phyloP scores from a whole-genome alignment of 805 yeast genomes.

The Schwanniomyces yamadae region DNA sequence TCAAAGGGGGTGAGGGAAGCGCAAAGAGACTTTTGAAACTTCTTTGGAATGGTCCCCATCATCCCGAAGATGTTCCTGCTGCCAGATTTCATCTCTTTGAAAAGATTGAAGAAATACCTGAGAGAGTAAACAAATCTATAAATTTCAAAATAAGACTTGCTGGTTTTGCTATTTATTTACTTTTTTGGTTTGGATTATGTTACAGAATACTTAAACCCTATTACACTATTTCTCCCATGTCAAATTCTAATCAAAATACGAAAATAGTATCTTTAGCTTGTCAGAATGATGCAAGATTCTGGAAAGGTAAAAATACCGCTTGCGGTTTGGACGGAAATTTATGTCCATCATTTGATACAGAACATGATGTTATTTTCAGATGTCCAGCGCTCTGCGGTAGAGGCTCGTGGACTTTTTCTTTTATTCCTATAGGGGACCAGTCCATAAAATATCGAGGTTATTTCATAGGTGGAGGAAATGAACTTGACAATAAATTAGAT shows the following conservation, averaged over 20 bases:
- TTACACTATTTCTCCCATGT: constrained; percentile 40
- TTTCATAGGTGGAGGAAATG: constrained; percentile 73
- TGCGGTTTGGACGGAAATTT: constrained; percentile 73
- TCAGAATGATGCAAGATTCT: constrained; percentile 44
- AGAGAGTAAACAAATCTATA: constrained; percentile 26
- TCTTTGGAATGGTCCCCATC: constrained; percentile 58
- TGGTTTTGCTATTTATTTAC: constrained; percentile 37
- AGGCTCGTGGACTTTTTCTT: constrained; percentile 73
- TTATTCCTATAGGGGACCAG: constrained; percentile 69
- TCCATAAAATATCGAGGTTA: constrained; percentile 68
- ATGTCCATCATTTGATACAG: constrained; percentile 48
- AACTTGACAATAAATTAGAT: constrained; percentile 8
- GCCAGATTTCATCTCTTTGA: constrained; percentile 20
- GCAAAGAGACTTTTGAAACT: constrained; percentile 21
- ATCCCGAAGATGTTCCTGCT: constrained; percentile 50
- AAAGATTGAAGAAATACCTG: constrained; percentile 43
- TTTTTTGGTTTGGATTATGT: constrained; percentile 46
- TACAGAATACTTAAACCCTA: constrained; percentile 45
- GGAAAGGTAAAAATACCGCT: constrained; percentile 73
- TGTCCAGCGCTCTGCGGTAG: constrained; percentile 90
- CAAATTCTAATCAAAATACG: constrained; percentile 15
- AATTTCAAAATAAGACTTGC: constrained; percentile 26
- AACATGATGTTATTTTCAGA: constrained; percentile 54
- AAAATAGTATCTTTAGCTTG: constrained; percentile 50
- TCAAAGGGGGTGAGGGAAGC: too few species aligned